Conservation (phyloP, 345 rosid species). For the Pseudoturritis turrita region DNA sequence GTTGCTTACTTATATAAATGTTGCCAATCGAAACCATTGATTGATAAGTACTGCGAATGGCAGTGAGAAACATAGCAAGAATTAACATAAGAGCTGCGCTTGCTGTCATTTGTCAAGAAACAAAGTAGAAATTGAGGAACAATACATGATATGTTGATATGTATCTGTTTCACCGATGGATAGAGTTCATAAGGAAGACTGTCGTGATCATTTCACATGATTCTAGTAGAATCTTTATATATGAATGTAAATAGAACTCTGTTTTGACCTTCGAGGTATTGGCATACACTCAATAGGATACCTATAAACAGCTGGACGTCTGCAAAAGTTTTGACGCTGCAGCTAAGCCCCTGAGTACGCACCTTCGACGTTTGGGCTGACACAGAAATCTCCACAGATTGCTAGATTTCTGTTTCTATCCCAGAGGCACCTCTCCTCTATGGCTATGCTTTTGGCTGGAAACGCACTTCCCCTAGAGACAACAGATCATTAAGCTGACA, state of each 20-base stretch:
- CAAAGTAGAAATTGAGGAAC: background rate
- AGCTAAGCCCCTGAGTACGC: slow-evolving; percentile 76
- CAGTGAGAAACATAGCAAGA: background rate
- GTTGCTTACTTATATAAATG: background rate
- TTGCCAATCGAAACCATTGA: background rate
- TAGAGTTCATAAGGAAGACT: slow-evolving; percentile 10
- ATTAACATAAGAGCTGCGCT: background rate
- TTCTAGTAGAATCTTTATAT: background rate
- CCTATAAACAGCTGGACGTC: slow-evolving; percentile 36
- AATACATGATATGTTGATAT: background rate
- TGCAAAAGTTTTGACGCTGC: slow-evolving; percentile 63
- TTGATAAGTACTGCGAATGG: background rate
- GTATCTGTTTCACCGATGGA: background rate
- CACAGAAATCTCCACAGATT: slow-evolving; percentile 84
- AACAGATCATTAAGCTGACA: slow-evolving; percentile 11
- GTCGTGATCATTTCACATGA: background rate
- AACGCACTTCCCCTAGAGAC: slow-evolving; percentile 81
- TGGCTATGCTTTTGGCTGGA: slow-evolving; percentile 63
- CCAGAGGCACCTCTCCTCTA: slow-evolving; percentile 76
- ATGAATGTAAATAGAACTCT: background rate
- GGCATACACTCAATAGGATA: background rate
- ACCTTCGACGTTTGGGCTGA: slow-evolving; percentile 77
- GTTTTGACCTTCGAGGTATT: background rate
- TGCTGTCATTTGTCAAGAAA: slow-evolving; percentile 1
- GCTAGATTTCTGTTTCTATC: slow-evolving; percentile 49